Evolutionary conservation across 495 filamentous ascomycete genomes (phyloP).

Genomic region (Tuber brumale): DNA sequence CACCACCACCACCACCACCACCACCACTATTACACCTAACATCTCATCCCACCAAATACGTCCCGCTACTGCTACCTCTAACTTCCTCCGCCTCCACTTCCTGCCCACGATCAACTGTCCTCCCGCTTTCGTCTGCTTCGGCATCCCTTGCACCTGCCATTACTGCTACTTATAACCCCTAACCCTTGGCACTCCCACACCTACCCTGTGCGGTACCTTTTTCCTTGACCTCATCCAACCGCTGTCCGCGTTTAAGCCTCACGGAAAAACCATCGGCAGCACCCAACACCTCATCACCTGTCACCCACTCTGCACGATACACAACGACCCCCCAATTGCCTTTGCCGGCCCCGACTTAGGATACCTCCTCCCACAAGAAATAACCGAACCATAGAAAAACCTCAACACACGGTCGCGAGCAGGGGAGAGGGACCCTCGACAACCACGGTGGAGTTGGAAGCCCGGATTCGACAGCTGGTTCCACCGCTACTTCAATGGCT

Average conservation of each 20-base stretch:
- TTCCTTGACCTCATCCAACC: constrained; percentile 28
- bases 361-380: constrained; percentile 8
- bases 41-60: constrained; percentile 5
- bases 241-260: constrained; percentile 38
- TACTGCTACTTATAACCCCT: constrained; percentile 25
- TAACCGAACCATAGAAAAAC: neutral
- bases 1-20: constrained; percentile 1
- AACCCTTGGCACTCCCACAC: constrained; percentile 26
- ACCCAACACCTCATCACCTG: constrained; percentile 12
- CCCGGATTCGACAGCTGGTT: constrained; percentile 7
- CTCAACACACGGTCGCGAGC: constrained; percentile 5
- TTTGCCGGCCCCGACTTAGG: constrained; percentile 4
- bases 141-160: constrained; percentile 1
- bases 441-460: constrained; percentile 5
- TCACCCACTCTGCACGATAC: neutral
- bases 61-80: constrained; percentile 20
- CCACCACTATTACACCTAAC: neutral
- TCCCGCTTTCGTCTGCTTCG: constrained; percentile 6
- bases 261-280: constrained; percentile 29
- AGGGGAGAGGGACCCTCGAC: constrained; percentile 1
- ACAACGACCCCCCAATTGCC: constrained; percentile 11
- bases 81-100: constrained; percentile 1
- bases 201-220: constrained; percentile 27
- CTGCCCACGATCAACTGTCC: constrained; percentile 1
- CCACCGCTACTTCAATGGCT: constrained; percentile 28